These are phyloP conservation scores for Mycena alexandri DNA, from an alignment of 768 basidiomycete genomes.

Conservation along the genomic window DNA sequence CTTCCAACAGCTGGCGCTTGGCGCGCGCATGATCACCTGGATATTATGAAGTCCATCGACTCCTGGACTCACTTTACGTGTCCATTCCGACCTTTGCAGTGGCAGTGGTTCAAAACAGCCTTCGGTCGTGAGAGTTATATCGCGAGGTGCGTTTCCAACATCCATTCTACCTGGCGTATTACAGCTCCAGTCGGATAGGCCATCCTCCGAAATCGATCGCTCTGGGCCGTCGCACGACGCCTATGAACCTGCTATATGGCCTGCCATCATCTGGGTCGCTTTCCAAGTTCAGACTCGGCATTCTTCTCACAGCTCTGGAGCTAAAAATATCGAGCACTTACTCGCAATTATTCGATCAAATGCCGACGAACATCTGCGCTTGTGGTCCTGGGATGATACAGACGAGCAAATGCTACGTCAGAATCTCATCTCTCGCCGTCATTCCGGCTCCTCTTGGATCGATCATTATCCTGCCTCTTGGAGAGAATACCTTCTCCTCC, in stretches of 20 bases:
- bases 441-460: constrained; percentile 10
- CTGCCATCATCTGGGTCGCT: constrained; percentile 26
- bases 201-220: too few relatives aligned
- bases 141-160: too few relatives aligned
- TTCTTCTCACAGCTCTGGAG: background rate
- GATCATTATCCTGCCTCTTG: constrained; percentile 24
- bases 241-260: constrained; percentile 21
- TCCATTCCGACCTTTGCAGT: constrained; percentile 30
- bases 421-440: background rate
- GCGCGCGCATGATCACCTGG: background rate
- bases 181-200: too few relatives aligned
- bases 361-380: constrained; percentile 1
- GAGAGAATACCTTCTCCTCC: constrained; percentile 9
- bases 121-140: background rate
- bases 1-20: background rate
- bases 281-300: constrained; percentile 20
- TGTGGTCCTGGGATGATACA: constrained; percentile 25
- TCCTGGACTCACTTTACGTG: constrained; percentile 29
- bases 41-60: constrained; percentile 26
- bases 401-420: constrained; percentile 22
- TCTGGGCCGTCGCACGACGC: too few relatives aligned
- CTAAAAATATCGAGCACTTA: constrained; percentile 10
- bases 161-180: too few relatives aligned
- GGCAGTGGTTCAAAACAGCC: constrained; percentile 34
- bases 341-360: constrained; percentile 19